Base-by-base conservation (phyloP, 805 yeast genomes). In the Metschnikowia aberdeeniae region DNA sequence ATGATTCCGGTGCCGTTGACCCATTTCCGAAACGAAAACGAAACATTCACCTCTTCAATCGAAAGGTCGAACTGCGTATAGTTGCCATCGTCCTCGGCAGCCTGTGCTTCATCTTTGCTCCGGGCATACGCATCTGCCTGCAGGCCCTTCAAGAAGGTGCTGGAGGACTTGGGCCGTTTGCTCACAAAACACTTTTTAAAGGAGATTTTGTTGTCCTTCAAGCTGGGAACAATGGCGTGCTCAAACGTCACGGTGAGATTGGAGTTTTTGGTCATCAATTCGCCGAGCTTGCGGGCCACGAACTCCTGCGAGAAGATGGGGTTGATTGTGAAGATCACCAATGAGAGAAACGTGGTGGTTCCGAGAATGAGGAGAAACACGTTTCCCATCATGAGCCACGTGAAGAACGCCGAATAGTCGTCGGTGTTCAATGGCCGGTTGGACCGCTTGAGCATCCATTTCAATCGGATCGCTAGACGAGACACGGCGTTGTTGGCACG, bases 51-150 rank as follows among this genome's bases (percentile, higher is more conserved):
- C 53, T 85, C 86, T 47, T 92, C 96, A 12, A 93, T 85, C 0
- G 95, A 87, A 33, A 93, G 63, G 63, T 93, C 99, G 62, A 84
- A 93, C 62, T 93, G 99, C 0, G 99, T 92, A 64, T 90, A 93
- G 64, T 93, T 93, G 1, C 97, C 98, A 60, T 89, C 96, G 55
- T 86, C 96, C 14, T 36, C 44, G 17, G 67, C 67, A 22, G 8
- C 26, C 8, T 22, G 26, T 22, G 26, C 8, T 3, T 28, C 46
- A 14, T 35, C 46, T 32, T 35, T 49, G 26, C 84, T 80, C 33
- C 78, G 76, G 22, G 82, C 84, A 22, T 78, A 78, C 0, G 92
- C 90, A 36, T 76, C 85, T 4, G 80, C 76, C 57, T 83, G 90
- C 1, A 87, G 81, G 12, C 90, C 93, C 53, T 86, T 84, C 13